Evolutionary conservation across 192 early-diverging fungal genomes (phyloP).

Genomic region (Backusella liffmaniae): DNA sequence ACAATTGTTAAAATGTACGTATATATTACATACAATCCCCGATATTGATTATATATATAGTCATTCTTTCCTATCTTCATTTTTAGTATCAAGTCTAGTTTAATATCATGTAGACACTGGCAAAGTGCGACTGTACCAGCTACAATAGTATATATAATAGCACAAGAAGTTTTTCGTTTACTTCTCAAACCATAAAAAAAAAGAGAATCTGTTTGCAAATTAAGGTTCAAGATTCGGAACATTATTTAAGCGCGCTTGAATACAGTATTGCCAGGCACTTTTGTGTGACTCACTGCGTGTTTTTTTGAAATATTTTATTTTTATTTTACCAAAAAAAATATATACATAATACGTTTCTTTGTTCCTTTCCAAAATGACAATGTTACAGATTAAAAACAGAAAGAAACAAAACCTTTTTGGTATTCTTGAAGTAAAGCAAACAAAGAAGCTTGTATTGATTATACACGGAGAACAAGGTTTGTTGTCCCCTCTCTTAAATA

Average conservation of each 20-base stretch:
- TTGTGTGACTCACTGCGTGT: not conserved
- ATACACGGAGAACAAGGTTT: constrained; percentile 30
- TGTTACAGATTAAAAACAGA: constrained; percentile 19
- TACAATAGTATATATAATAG: too few species aligned
- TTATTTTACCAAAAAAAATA: not conserved
- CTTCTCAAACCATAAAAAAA: not conserved
- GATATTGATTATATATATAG: not conserved
- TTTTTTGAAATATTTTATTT: not conserved
- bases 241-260: not conserved
- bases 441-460: constrained; percentile 24
- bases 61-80: too few species aligned
- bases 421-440: constrained; percentile 21
- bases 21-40: not conserved
- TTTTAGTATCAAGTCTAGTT: not conserved
- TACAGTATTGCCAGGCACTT: not conserved
- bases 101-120: not conserved
- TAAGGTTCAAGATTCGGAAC: not conserved
- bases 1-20: not conserved
- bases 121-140: not conserved
- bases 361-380: constrained; percentile 17
- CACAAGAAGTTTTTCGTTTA: not conserved
- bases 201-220: not conserved
- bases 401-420: constrained; percentile 25
- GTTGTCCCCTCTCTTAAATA: not conserved
- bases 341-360: not conserved